These are phyloP conservation scores for Suillus occidentalis DNA, from an alignment of 768 basidiomycete species.

Conservation along the genomic window DNA sequence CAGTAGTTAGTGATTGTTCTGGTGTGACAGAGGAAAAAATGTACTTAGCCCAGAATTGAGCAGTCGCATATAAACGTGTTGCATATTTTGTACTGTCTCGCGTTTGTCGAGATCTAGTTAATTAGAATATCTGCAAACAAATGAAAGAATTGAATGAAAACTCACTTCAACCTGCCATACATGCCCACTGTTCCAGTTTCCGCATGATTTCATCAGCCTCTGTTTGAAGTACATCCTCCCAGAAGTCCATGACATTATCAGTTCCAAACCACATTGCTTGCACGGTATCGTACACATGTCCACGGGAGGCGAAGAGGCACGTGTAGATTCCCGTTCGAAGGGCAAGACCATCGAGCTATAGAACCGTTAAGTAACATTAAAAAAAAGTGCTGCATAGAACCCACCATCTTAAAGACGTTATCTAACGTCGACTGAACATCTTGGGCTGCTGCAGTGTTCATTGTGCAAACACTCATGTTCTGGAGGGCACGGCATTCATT, in stretches of 20 bases:
- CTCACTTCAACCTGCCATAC: constrained; percentile 8
- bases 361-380: neutral
- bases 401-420: neutral
- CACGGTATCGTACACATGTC: constrained; percentile 1
- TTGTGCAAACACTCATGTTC: constrained; percentile 1
- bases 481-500: neutral
- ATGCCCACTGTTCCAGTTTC: constrained; percentile 10
- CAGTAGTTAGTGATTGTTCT: neutral
- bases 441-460: constrained; percentile 6
- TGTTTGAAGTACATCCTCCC: constrained; percentile 9
- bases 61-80: neutral
- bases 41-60: neutral
- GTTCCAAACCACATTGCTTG: constrained; percentile 8
- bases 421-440: constrained; percentile 1
- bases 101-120: neutral
- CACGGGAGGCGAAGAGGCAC: neutral
- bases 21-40: neutral
- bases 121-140: neutral
- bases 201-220: constrained; percentile 1
- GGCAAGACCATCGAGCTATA: constrained; percentile 7
- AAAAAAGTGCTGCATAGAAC: neutral
- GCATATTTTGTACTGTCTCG: neutral
- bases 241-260: constrained; percentile 10
- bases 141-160: neutral
- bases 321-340: constrained; percentile 1